These are phyloP conservation scores for Pichia cephalocereana DNA, from an alignment of 805 yeast genomes.

Conservation along the genomic window DNA sequence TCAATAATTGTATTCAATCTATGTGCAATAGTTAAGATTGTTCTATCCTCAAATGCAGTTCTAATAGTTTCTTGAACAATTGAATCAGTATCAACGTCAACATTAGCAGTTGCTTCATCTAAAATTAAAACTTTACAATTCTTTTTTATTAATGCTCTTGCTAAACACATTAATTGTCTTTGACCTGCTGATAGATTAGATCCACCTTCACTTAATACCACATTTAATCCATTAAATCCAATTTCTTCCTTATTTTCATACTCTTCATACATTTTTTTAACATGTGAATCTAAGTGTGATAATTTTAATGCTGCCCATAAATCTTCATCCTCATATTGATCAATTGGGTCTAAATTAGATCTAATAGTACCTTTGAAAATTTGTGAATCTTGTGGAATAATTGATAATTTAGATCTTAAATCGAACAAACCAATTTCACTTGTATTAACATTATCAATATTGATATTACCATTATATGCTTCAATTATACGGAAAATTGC, in stretches of 20 bases:
- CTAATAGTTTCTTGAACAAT: constrained; percentile 73
- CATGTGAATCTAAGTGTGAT: constrained; percentile 66
- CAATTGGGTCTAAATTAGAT: constrained; percentile 80
- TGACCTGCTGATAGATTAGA: constrained; percentile 85
- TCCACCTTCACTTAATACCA: constrained; percentile 27
- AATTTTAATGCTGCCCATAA: constrained; percentile 77
- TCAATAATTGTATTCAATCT: constrained; percentile 77
- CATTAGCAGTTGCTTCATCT: constrained; percentile 88
- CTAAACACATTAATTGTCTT: constrained; percentile 76
- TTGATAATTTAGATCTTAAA: constrained; percentile 66
- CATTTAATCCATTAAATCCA: constrained; percentile 20
- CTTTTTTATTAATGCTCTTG: constrained; percentile 62
- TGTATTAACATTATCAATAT: constrained; percentile 63
- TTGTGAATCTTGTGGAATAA: constrained; percentile 92
- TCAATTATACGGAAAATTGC: constrained; percentile 84
- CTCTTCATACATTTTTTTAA: constrained; percentile 43
- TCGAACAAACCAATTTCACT: constrained; percentile 65
- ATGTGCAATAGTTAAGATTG: constrained; percentile 79
- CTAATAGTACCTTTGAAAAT: constrained; percentile 81
- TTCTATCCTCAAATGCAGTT: constrained; percentile 62
- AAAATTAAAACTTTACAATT: constrained; percentile 51
- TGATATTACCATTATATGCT: constrained; percentile 50
- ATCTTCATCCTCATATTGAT: constrained; percentile 57
- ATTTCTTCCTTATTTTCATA: constrained; percentile 31
- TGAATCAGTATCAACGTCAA: constrained; percentile 76